These are phyloP conservation scores for Ceratocystis huliohia DNA, from an alignment of 2,329 filamentous ascomycete species.

Conservation along the genomic window DNA sequence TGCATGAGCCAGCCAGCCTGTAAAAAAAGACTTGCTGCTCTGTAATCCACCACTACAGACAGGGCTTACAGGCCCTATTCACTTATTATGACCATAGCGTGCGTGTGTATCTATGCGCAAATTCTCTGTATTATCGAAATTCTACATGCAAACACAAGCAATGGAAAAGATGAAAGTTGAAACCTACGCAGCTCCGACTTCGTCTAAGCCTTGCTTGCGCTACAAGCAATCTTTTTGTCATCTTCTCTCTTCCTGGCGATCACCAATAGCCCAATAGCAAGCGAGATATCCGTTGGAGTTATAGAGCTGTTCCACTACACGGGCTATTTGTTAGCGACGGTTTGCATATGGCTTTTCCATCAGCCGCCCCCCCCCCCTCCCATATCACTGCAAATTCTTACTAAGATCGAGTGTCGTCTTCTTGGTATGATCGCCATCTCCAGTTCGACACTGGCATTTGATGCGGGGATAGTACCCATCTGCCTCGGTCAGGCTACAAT, in stretches of 20 bases:
- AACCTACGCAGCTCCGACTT: not conserved
- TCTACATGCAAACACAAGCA: not conserved
- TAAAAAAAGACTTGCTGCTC: not conserved
- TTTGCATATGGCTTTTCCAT: not conserved
- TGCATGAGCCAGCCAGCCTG: not conserved
- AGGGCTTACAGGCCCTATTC: not conserved
- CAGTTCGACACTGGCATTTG: constrained; percentile 3
- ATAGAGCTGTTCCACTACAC: constrained; percentile 13
- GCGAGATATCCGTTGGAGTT: constrained; percentile 11
- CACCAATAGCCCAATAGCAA: constrained; percentile 3
- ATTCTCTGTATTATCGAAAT: not conserved
- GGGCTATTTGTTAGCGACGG: not conserved
- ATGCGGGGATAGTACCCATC: not conserved
- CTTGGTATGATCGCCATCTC: not conserved
- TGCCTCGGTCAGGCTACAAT: not conserved
- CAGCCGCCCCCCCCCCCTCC: not conserved
- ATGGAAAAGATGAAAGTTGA: not conserved
- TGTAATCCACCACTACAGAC: not conserved
- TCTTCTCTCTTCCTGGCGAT: not conserved
- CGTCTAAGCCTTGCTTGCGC: not conserved
- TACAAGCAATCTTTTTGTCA: not conserved
- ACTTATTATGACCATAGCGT: not conserved
- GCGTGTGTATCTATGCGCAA: not conserved
- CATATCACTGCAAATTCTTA: not conserved
- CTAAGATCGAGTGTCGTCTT: not conserved